Base-by-base conservation (phyloP, 352 stramenopile genomes). In the Phytophthora lateralis region DNA sequence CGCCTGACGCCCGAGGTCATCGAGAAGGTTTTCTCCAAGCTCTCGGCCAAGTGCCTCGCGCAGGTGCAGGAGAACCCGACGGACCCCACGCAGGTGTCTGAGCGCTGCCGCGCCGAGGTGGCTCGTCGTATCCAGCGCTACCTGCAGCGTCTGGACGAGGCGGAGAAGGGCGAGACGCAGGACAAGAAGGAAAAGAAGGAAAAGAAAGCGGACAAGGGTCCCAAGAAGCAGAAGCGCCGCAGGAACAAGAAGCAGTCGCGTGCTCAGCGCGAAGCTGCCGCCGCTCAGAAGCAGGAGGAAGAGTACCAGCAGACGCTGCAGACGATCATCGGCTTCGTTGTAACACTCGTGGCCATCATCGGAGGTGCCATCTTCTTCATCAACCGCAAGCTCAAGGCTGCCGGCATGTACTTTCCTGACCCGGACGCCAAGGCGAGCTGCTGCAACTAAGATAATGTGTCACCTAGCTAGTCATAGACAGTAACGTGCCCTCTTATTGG, bases 331-430 rank as follows among this genome's bases (percentile, higher is more conserved):
- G 84, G 71, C 27, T 93, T 95, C 39, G 71, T 95, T 9, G 62
- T 55, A 20, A 93, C 85, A 48, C 34, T 91, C 24, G 50, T 93
- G 46, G 83, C 83, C 0, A 56, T 85, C n/a, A 55, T 84, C 18
- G 63, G 67, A 6, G 79, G 81, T 15, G 73, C 69, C 38, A 82
- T 83, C 30, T 92, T 76, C 60, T 68, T 85, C 67, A 90, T 93
- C 55, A 91, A 92, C 71, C 80, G 85, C 66, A 95, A 95, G 74
- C 82, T 93, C 51, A 93, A 93, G 74, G 70, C 64, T 10, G 83
- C 81, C 14, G 83, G 83, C 24, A 88, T 93, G 71, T 93, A 93
- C 78, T 90, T 86, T 55, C 74, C 83, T 2, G 68, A 90, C 49
- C 80, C 82, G 8, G 62, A 76, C 6, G 80, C 60, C 30, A 85